Base-by-base conservation (phyloP, 2,329 filamentous ascomycete species). In the Colletotrichum musae region DNA sequence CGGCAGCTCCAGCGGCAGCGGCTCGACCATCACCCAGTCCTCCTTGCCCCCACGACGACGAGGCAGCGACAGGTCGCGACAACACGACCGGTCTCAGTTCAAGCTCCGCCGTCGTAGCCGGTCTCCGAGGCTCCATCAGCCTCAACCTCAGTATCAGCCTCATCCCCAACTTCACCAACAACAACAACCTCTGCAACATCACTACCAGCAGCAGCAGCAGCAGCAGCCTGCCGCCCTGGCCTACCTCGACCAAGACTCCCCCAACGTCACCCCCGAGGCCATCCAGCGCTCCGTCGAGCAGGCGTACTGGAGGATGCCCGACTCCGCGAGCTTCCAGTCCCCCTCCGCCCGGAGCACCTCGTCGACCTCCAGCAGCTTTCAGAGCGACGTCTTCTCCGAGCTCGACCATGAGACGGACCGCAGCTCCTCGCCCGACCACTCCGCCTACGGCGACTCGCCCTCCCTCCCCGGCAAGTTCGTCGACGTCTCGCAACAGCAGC, bases 161-260 rank as follows among this genome's bases (percentile, higher is more conserved):
- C 45, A 18, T 16, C 45, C 7, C 32, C 32, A 36, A 6, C 32
- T 36, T 36, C 32, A 36, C 32, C 32, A 36, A 36, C 32, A 36
- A 32, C 28, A 32, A 6, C 32, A 36, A 36, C 32, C 32, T 36
- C 32, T 36, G 3, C 32, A 36, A 36, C 32, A 36, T 6, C 32
- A 36, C 32, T 43, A 36, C 18, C 54, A 58, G 41, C 56, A 58
- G 13, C 56, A 41, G 24, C 64, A 18, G 60, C 76, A 24, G 45
- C 16, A 21, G 45, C 45, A 9, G 58, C 70, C n/a, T 73, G 77
- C 82, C 65, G 81, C 80, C 24, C 79, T 90, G 48, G 85, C 85
- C 73, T 90, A 88, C 75, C 83, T 90, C 68, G 88, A 90, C 75
- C 83, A 84, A 58, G 89, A 89, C 70, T 89, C 89, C 68, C 85